These are phyloP conservation scores for Suhomyces pyralidae DNA, from an alignment of 805 yeast species.

Conservation along the genomic window DNA sequence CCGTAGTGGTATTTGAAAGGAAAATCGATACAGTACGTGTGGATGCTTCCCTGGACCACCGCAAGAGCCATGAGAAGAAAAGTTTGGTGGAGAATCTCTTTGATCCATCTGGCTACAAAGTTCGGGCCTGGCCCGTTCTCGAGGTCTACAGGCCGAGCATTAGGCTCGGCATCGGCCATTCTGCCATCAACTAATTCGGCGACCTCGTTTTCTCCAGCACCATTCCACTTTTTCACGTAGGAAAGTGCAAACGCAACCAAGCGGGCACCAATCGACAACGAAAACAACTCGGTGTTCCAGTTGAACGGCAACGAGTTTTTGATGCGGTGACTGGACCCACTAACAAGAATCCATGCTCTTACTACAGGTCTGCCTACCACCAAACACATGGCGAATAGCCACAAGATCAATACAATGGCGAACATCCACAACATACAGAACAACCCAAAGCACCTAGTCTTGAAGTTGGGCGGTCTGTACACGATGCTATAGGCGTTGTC, in stretches of 20 bases:
- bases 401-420: slow-evolving; percentile 30
- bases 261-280: slow-evolving; percentile 18
- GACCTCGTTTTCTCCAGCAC: background rate
- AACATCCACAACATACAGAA: slow-evolving; percentile 48
- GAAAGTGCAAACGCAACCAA: slow-evolving; percentile 12
- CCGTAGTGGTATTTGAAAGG: slow-evolving; percentile 13
- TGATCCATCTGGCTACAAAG: background rate
- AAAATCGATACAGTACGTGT: slow-evolving; percentile 13
- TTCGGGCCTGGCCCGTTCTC: background rate
- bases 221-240: background rate
- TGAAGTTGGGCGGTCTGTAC: slow-evolving; percentile 81
- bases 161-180: background rate
- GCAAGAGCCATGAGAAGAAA: background rate
- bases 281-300: slow-evolving; percentile 20
- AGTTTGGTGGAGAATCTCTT: background rate
- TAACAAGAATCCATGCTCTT: background rate
- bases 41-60: background rate
- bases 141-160: background rate
- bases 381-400: slow-evolving; percentile 18
- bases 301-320: slow-evolving; percentile 5
- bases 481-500: slow-evolving; percentile 63
- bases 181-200: background rate
- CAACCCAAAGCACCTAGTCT: slow-evolving; percentile 51
- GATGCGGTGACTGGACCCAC: background rate
- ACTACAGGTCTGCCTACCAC: slow-evolving; percentile 26